Evolutionary conservation across 192 early-diverging fungal genomes (phyloP).

Genomic region (Coemansia sp.): DNA sequence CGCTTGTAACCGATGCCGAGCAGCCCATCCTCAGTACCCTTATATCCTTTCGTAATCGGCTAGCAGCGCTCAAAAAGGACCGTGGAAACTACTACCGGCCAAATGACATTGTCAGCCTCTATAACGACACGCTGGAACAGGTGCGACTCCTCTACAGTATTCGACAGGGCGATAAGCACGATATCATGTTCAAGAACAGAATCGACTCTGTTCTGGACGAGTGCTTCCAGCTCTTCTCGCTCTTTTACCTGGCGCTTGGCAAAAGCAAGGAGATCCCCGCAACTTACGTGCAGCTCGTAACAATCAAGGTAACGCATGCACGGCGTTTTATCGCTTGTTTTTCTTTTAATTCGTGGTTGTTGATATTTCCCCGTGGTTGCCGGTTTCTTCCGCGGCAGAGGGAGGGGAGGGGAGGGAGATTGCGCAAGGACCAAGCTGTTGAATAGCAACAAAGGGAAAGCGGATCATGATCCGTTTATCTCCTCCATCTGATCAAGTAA

Average conservation of each 20-base stretch:
- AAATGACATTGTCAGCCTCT: constrained; percentile 62
- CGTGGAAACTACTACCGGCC: constrained; percentile 65
- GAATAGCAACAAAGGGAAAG: too few species aligned
- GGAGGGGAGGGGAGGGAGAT: background rate
- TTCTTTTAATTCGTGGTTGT: background rate
- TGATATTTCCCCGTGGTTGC: background rate
- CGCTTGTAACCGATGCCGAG: constrained; percentile 47
- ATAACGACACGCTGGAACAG: constrained; percentile 60
- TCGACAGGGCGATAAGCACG: constrained; percentile 53
- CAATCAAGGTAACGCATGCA: constrained; percentile 58
- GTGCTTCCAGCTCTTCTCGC: constrained; percentile 70
- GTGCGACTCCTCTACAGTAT: constrained; percentile 50
- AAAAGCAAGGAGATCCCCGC: constrained; percentile 76
- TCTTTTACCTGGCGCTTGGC: constrained; percentile 75
- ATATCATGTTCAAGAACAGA: constrained; percentile 57
- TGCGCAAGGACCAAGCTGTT: background rate
- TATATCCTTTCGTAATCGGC: constrained; percentile 66
- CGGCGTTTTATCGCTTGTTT: background rate
- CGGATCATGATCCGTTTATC: background rate
- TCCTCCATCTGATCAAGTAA: background rate
- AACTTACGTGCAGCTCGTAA: constrained; percentile 72
- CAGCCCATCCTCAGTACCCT: constrained; percentile 66
- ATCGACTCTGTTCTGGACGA: constrained; percentile 74
- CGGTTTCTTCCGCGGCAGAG: background rate
- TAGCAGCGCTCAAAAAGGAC: constrained; percentile 74